Evolutionary conservation across 371 early-diverging fungal species (phyloP).

Genomic region (Capillidium rhysosporum): DNA sequence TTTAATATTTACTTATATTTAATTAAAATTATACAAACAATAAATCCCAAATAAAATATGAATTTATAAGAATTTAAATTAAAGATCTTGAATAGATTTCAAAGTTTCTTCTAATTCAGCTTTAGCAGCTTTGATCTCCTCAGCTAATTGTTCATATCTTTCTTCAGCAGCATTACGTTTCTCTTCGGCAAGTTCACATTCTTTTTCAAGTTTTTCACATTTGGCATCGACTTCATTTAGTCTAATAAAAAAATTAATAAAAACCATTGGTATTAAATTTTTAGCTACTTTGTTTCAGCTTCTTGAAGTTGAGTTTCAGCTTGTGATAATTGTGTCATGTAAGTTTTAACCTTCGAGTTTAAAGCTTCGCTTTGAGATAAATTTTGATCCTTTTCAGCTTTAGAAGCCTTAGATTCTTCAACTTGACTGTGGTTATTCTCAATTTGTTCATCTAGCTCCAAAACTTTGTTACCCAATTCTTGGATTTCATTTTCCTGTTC

Average conservation of each 20-base stretch:
- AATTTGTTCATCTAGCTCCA: constrained; percentile 2
- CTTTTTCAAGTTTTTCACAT: constrained; percentile 2
- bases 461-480: not conserved
- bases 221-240: not conserved
- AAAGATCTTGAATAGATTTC: constrained; percentile 6
- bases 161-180: constrained; percentile 5
- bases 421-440: not conserved
- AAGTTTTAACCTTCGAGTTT: not conserved
- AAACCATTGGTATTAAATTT: no score
- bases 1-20: no score
- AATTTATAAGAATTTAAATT: no score
- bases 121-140: constrained; percentile 5
- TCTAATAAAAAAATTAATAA: not conserved
- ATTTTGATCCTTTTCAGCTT: constrained; percentile 1
- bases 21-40: no score
- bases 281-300: constrained; percentile 3
- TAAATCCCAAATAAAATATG: no score
- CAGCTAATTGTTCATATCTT: not conserved
- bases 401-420: not conserved
- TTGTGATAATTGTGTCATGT: not conserved
- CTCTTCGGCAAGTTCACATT: not conserved
- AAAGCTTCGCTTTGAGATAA: constrained; percentile 2
- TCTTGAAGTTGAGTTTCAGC: constrained; percentile 1
- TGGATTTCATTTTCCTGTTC: constrained; percentile 4
- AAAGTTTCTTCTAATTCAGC: constrained; percentile 4